These are phyloP conservation scores for Penicillium sp. DNA, from an alignment of 2,329 filamentous ascomycete species.

Conservation along the genomic window DNA sequence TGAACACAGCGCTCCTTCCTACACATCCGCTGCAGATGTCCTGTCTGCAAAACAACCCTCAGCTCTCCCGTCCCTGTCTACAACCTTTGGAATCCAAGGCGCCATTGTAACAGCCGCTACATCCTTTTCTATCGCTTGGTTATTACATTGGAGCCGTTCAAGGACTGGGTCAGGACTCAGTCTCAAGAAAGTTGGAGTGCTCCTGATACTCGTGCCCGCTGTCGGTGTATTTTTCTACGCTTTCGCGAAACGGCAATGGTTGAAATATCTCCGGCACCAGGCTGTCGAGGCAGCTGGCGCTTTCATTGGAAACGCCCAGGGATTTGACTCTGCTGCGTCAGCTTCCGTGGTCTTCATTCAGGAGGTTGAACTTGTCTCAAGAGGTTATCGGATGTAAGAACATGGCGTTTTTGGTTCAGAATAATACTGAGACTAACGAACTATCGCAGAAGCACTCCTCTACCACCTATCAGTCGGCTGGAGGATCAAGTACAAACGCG, in stretches of 20 bases:
- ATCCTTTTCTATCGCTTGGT: conserved; percentile 56
- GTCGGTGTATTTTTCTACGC: conserved; percentile 56
- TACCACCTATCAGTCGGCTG: conserved; percentile 84
- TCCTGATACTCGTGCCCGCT: conserved; percentile 42
- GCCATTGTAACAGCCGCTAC: conserved; percentile 56
- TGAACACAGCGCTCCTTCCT: conserved; percentile 44
- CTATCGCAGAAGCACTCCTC: conserved; percentile 61
- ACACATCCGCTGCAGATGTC: conserved; percentile 32
- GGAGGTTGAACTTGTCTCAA: conserved; percentile 88
- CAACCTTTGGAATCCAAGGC: conserved; percentile 52
- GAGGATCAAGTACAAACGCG: conserved; percentile 72
- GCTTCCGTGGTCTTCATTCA: conserved; percentile 75
- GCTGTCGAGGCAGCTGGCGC: conserved; percentile 59
- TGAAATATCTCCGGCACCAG: conserved; percentile 67
- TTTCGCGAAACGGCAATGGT: conserved; percentile 69
- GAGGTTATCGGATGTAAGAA: conserved; percentile 73
- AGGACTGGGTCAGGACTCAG: conserved; percentile 42
- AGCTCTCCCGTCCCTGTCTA: conserved; percentile 30
- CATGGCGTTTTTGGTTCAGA: background rate
- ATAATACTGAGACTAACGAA: conserved; percentile 12
- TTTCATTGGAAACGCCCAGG: conserved; percentile 66
- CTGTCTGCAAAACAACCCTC: conserved; percentile 24
- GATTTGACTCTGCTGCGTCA: conserved; percentile 67
- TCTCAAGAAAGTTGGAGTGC: conserved; percentile 33
- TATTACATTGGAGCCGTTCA: conserved; percentile 63